phyloP scores from a whole-genome alignment of 1,139 yeast species.

The Protomyces gravidus region DNA sequence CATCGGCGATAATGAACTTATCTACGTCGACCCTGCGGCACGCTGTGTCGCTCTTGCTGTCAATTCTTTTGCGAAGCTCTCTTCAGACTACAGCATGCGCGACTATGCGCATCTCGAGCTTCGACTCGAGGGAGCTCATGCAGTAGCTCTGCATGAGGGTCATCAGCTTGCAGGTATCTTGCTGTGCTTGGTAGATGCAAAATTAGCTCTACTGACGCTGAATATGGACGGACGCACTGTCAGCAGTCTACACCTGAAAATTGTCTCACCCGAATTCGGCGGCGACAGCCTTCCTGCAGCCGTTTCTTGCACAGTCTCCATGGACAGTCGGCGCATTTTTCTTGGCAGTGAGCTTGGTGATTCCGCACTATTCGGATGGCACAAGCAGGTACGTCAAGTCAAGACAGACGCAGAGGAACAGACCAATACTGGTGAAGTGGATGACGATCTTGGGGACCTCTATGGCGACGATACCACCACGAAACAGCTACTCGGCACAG shows the following conservation, averaged over 20 bases:
- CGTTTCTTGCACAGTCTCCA: slow-evolving; percentile 29
- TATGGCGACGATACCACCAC: slow-evolving; percentile 28
- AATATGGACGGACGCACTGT: slow-evolving; percentile 48
- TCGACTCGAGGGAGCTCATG: slow-evolving; percentile 55
- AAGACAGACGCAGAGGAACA: slow-evolving; percentile 28
- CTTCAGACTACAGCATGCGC: slow-evolving; percentile 50
- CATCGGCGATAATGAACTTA: slow-evolving; percentile 69
- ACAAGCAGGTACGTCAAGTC: slow-evolving; percentile 21
- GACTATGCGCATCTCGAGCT: slow-evolving; percentile 56
- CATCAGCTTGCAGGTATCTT: slow-evolving; percentile 46
- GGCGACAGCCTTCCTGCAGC: slow-evolving; percentile 18
- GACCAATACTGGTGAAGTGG: slow-evolving; percentile 39
- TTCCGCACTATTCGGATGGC: slow-evolving; percentile 44
- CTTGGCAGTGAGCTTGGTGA: slow-evolving; percentile 49
- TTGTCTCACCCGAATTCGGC: slow-evolving; percentile 31
- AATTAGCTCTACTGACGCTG: slow-evolving; percentile 51
- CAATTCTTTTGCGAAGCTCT: slow-evolving; percentile 52
- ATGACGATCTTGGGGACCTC: slow-evolving; percentile 42
- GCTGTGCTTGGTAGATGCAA: slow-evolving; percentile 53
- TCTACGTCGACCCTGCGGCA: slow-evolving; percentile 82
- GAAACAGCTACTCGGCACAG: slow-evolving; percentile 21
- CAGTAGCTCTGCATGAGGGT: slow-evolving; percentile 43
- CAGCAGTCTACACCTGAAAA: slow-evolving; percentile 40
- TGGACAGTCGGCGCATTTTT: slow-evolving; percentile 40
- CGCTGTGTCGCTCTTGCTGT: slow-evolving; percentile 62